A percentile compares a stretch with the other conserved stretches of the same genome.
Evolutionary conservation across 1,284 basidiomycete genomes (phyloP).

Genomic region (Boletellus dicymbophilus): DNA sequence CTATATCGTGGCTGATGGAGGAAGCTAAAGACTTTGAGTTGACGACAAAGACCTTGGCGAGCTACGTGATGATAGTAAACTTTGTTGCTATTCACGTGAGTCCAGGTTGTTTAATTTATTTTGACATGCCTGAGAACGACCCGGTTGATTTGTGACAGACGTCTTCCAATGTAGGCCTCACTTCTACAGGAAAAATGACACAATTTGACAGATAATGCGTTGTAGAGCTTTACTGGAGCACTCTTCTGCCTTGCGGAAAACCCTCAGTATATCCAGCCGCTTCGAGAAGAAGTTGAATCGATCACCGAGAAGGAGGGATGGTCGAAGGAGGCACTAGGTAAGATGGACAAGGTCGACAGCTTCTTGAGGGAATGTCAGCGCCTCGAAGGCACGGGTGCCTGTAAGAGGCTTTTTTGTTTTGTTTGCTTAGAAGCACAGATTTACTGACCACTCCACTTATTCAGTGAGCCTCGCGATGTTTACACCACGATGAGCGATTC

Average conservation of each 20-base stretch:
- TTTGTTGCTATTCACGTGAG: neutral
- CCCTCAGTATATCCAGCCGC: slow-evolving; percentile 33
- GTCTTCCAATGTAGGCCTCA: slow-evolving; percentile 7
- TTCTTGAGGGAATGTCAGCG: slow-evolving; percentile 45
- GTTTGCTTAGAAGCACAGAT: too few relatives aligned
- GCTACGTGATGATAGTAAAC: neutral
- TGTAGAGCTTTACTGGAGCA: slow-evolving; percentile 34
- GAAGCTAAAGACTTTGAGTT: neutral
- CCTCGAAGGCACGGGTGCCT: slow-evolving; percentile 25
- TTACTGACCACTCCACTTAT: neutral
- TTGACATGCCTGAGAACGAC: neutral
- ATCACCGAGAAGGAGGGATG: slow-evolving; percentile 40
- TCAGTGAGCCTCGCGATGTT: slow-evolving; percentile 28
- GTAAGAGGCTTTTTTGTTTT: slow-evolving; percentile 20
- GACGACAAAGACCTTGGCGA: neutral
- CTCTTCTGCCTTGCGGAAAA: slow-evolving; percentile 37
- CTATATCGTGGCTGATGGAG: neutral
- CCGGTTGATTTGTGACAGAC: neutral
- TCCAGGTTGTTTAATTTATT: neutral
- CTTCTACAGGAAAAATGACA: too few relatives aligned
- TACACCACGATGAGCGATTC: slow-evolving; percentile 26
- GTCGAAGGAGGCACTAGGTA: slow-evolving; percentile 40
- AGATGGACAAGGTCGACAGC: slow-evolving; percentile 47
- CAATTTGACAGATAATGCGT: neutral
- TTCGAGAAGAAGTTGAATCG: slow-evolving; percentile 25